A percentile compares a stretch with the other conserved stretches of the same genome.
Evolutionary conservation across 345 rosid species (phyloP).

Genomic region (sweet orange (Citrus sinensis)): DVS_A1.0 CM039165.1:27198501-27199000

Average conservation of each 20-base stretch:
- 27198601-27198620: slow-evolving; percentile 17
- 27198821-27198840: slow-evolving; percentile 30
- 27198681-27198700: slow-evolving; percentile 53
- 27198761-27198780: slow-evolving; percentile 43
- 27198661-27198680: slow-evolving; percentile 39
- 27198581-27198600: background rate
- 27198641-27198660: slow-evolving; percentile 22
- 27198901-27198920: slow-evolving; percentile 37
- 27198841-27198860: slow-evolving; percentile 33
- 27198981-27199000: background rate
- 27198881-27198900: slow-evolving; percentile 40
- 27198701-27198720: slow-evolving; percentile 40
- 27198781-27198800: slow-evolving; percentile 43
- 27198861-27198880: slow-evolving; percentile 32
- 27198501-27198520: background rate
- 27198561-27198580: too few relatives aligned
- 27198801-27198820: slow-evolving; percentile 28
- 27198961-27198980: slow-evolving; percentile 5
- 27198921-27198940: slow-evolving; percentile 41
- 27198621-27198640: slow-evolving; percentile 23
- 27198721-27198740: slow-evolving; percentile 26
- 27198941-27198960: slow-evolving; percentile 34
- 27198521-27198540: background rate
- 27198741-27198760: slow-evolving; percentile 24
- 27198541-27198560: too few relatives aligned